These are phyloP conservation scores for Blakeslea trispora DNA, from an alignment of 371 early-diverging fungal species.

Conservation along the genomic window DNA sequence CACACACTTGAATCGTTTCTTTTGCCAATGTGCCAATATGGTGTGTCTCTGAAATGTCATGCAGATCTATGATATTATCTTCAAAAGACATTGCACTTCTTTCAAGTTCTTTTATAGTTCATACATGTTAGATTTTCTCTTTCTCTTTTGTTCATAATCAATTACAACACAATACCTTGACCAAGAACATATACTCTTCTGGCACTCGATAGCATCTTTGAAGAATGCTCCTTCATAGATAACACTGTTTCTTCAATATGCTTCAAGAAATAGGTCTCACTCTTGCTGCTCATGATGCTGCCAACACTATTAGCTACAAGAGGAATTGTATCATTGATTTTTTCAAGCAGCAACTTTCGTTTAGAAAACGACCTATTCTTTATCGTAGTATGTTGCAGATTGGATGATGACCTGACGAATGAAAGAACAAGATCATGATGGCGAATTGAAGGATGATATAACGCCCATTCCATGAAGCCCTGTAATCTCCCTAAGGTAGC, in stretches of 20 bases:
- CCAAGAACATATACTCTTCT: not conserved
- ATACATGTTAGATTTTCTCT: no score
- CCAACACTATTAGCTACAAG: not conserved
- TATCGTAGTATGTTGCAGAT: slow-evolving; percentile 30
- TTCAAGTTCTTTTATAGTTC: not conserved
- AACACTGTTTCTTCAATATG: slow-evolving; percentile 31
- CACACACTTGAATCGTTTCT: slow-evolving; percentile 22
- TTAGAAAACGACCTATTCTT: slow-evolving; percentile 34
- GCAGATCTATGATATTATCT: not conserved
- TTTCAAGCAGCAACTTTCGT: slow-evolving; percentile 37
- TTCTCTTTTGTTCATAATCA: no score
- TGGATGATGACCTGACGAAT: slow-evolving; percentile 42
- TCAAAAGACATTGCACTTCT: not conserved
- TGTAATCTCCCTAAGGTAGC: slow-evolving; percentile 34
- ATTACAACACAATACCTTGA: not conserved
- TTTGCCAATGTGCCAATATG: slow-evolving; percentile 6
- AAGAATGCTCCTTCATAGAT: slow-evolving; percentile 25
- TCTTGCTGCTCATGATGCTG: slow-evolving; percentile 12
- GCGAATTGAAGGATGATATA: slow-evolving; percentile 46
- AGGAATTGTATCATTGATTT: slow-evolving; percentile 25
- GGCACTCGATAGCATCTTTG: not conserved
- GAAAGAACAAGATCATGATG: slow-evolving; percentile 50
- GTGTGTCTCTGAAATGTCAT: slow-evolving; percentile 1
- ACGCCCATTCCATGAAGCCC: slow-evolving; percentile 52
- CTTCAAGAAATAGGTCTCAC: slow-evolving; percentile 42